Base-by-base conservation (phyloP, 768 basidiomycete genomes). In the Mycena belliarum region DNA sequence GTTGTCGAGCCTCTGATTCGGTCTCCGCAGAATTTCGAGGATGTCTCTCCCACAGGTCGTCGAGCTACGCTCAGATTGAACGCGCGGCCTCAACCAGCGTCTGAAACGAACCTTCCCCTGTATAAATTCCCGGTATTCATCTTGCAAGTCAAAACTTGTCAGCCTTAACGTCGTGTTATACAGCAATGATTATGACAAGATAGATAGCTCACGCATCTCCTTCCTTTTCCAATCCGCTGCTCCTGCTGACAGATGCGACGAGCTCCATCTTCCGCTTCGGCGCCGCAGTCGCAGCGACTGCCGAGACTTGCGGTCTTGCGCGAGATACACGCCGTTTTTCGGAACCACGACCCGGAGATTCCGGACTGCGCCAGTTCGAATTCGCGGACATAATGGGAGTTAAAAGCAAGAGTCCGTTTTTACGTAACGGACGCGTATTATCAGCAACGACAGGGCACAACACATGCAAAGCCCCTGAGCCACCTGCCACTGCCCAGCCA, bases 211-310 rank as follows among this genome's bases (percentile, higher is more conserved):
- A 92, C 90, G 81, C 79, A 72, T 91, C 86, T 37, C 90, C 89
- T 58, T 84, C 88, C 63, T 82, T 84, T 63, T 87, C 86, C 24
- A 91, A 68, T 11, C 90, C 89, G 62, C 89, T 86, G 64, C 88
- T 89, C 38, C 90, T 79, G 66, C 89, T 91, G 45, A 91, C 82
- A 2, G 88, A 88, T 2, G 89, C 79, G 46, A 91, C 80, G 48
- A 81, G 72, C 56, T 88, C 83, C 84, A 90, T 86, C 42, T 74
- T 79, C 48, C 73, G 63, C 56, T 65, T 66, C 16, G 63, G 57
- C 23, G 40, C 37, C 28, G 47, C 28, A 21, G 35, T 12, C 26
- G 18, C 47, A 5, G 52, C 6, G 14, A 23, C 47, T 8, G 32
- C 47, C 6, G 52, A 2, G 14, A 23, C 47, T 8, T 35, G 47